Evolutionary conservation across 441 rosid genomes (phyloP).

Genomic region (Geranium incanum): DNA sequence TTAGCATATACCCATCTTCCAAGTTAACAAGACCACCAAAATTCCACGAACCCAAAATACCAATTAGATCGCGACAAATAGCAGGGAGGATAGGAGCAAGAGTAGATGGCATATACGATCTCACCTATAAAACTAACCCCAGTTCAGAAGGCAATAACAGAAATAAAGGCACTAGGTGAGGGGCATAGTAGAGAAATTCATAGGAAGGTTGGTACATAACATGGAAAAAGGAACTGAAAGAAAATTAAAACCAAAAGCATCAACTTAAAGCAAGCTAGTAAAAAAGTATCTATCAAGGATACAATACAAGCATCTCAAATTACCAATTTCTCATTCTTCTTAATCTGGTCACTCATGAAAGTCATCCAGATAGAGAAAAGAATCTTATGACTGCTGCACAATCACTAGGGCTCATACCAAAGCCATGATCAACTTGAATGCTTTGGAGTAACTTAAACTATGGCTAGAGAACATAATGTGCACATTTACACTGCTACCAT

Average conservation of each 20-base stretch:
- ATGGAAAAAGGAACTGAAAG: slow-evolving; percentile 2
- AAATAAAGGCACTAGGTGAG: slow-evolving; percentile 19
- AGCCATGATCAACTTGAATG: not conserved
- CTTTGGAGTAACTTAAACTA: not conserved
- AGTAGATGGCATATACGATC: slow-evolving; percentile 72
- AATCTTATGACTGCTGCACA: not conserved
- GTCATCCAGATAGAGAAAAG: not conserved
- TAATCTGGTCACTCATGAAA: not conserved
- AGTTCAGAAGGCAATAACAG: slow-evolving; percentile 24
- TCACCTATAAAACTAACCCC: slow-evolving; percentile 46
- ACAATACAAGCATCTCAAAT: not conserved
- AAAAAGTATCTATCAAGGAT: not conserved
- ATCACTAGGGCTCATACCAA: not conserved
- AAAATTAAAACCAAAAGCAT: not conserved
- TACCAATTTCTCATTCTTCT: not conserved
- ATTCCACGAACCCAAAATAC: slow-evolving; percentile 55
- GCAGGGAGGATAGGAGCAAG: slow-evolving; percentile 51
- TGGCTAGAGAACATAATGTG: not conserved
- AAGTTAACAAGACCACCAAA: slow-evolving; percentile 34
- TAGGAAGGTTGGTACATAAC: not conserved
- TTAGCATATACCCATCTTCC: slow-evolving; percentile 39
- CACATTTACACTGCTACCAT: not conserved
- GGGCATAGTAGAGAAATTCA: slow-evolving; percentile 17
- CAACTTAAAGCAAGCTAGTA: not conserved
- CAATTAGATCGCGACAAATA: slow-evolving; percentile 45